Evolutionary conservation across 2,329 filamentous ascomycete species (phyloP).

Genomic region (Neofusicoccum umdonicola): DNA sequence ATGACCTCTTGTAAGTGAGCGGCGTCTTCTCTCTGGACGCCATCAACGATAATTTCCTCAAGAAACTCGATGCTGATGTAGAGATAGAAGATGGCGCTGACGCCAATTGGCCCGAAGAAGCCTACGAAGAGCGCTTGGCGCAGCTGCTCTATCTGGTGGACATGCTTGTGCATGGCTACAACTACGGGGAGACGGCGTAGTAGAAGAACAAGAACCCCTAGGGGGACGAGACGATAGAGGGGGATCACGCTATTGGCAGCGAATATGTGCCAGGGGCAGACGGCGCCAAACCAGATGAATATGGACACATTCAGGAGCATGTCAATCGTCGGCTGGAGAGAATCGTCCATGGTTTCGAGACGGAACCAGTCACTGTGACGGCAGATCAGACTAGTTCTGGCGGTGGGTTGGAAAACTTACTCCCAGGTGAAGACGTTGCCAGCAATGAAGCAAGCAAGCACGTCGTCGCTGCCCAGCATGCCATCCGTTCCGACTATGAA

Average conservation of each 20-base stretch:
- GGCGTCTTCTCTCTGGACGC: conserved; percentile 64
- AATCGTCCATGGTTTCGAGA: conserved; percentile 82
- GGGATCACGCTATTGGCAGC: conserved; percentile 66
- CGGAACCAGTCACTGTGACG: conserved; percentile 75
- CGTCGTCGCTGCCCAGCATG: conserved; percentile 83
- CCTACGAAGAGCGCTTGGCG: conserved; percentile 82
- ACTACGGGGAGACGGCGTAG: conserved; percentile 77
- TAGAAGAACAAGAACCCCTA: conserved; percentile 75
- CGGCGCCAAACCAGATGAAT: conserved; percentile 88
- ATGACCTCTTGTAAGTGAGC: conserved; percentile 63
- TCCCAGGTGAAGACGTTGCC: conserved; percentile 91
- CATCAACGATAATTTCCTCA: conserved; percentile 55
- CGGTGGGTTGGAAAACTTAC: conserved; percentile 36
- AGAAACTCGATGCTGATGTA: conserved; percentile 79
- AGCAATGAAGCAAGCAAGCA: conserved; percentile 88
- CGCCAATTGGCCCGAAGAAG: conserved; percentile 90
- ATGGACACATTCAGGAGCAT: conserved; percentile 88
- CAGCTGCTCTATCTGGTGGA: conserved; percentile 73
- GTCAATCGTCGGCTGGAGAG: conserved; percentile 89
- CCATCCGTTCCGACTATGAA: conserved; percentile 87
- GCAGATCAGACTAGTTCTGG: conserved; percentile 6
- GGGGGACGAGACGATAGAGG: conserved; percentile 66
- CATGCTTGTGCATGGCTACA: conserved; percentile 68
- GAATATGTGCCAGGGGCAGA: conserved; percentile 78
- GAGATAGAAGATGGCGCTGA: conserved; percentile 86